Evolutionary conservation across 2,329 filamentous ascomycete genomes (phyloP), one percentile per base, ranked within the genome.

Genomic region (Plectosphaerella sp.): DNA sequence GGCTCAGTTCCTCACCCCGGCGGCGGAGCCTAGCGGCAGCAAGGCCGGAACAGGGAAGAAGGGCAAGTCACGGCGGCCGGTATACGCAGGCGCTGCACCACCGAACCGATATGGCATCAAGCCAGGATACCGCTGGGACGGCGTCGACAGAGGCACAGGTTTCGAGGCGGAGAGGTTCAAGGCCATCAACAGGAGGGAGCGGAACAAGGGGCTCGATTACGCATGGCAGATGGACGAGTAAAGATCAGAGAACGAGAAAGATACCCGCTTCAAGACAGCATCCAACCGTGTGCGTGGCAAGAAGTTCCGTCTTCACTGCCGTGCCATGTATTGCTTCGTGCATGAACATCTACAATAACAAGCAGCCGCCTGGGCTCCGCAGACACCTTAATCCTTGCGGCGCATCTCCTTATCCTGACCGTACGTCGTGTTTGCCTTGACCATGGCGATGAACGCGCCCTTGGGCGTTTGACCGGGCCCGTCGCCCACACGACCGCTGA

Each of bases 221-320:
- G 84, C 88, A 33, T 99, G 93, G 94, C 90, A 97, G 76, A 94
- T 95, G 87, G 94, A 97, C 72, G 89, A 91, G 69, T 94, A 79
- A 67, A 54, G 14, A 14, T 28, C 10, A 37, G 39, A n/a, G 25
- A 33, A 33, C 28, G 25, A 33, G 4, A 4, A 33, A 33, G 28
- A 33, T 33, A 33, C 28, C 28, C 28, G 28, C 28, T 33, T 33
- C 28, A 24, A 25, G 15, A 43, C 12, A 25, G 12, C 24, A 9
- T 18, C 25, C 24, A 45, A 14, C 20, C 33, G 14, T 35, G 28
- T 33, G 28, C 37, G 5, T n/a, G 14, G 15, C 14, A 14, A 39
- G 14, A 14, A 39, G 10, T 8, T 18, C 37, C 37, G 3, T 7
- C 14, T 14, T n/a, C 37, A 15, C 16, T 39, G 14, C 15, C 37